Conservation (phyloP, 2,329 filamentous ascomycete genomes). For the Aaosphaeria arxii region DNA sequence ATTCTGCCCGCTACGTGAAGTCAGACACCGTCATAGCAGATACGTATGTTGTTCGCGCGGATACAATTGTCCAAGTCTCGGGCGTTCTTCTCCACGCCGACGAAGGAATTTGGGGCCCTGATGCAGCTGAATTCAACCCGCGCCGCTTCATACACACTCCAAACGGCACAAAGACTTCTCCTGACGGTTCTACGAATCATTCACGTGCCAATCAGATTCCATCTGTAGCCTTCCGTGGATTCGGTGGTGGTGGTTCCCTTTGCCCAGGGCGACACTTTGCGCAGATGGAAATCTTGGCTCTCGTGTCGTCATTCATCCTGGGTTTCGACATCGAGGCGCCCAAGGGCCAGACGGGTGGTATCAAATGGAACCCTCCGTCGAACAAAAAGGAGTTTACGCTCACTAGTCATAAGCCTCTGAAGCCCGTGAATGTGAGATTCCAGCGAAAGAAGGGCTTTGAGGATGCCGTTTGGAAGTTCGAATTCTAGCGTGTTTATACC, state of each 20-base stretch:
- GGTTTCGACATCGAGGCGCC: conserved; percentile 28
- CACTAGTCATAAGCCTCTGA: conserved; percentile 16
- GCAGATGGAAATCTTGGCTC: conserved; percentile 26
- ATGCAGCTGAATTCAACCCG: conserved; percentile 42
- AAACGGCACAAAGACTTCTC: conserved; percentile 13
- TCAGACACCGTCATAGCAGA: conserved; percentile 43
- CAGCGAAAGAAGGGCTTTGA: conserved; percentile 12
- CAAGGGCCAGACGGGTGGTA: conserved; percentile 4
- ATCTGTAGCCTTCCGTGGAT: conserved; percentile 27
- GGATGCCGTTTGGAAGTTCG: conserved; percentile 11
- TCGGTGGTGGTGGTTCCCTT: conserved; percentile 30
- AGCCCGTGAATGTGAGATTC: conserved; percentile 11
- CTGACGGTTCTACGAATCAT: conserved; percentile 9
- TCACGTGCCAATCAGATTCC: conserved; percentile 16
- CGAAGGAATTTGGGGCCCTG: conserved; percentile 43
- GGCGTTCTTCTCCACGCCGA: conserved; percentile 44
- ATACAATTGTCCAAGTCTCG: conserved; percentile 44
- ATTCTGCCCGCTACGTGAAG: conserved; percentile 41
- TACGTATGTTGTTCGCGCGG: conserved; percentile 44
- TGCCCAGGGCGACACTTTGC: conserved; percentile 39
- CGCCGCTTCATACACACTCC: conserved; percentile 36
- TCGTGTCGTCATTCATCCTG: conserved; percentile 24
- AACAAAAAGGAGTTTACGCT: conserved; percentile 18
- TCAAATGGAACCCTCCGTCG: conserved; percentile 13
- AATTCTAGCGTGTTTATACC: not conserved